These are phyloP conservation scores for Chernovozyma aurita DNA, from an alignment of 1,139 yeast genomes.

Conservation along the genomic window DNA sequence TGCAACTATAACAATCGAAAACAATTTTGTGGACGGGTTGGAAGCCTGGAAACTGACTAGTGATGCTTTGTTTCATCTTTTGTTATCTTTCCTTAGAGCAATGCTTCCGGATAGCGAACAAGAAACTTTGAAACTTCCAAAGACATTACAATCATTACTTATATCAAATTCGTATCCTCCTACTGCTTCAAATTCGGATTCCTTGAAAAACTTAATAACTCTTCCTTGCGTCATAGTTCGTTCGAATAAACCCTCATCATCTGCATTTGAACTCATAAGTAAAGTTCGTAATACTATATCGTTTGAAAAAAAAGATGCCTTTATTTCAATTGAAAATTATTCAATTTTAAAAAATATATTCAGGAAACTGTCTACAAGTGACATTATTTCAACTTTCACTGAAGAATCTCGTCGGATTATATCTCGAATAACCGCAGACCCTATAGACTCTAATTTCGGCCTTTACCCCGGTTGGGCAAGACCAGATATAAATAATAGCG, in stretches of 20 bases:
- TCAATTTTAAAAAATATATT: slow-evolving; percentile 70
- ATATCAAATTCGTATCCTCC: slow-evolving; percentile 67
- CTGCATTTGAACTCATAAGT: slow-evolving; percentile 39
- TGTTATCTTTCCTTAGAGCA: slow-evolving; percentile 73
- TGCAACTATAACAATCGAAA: slow-evolving; percentile 34
- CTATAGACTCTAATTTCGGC: slow-evolving; percentile 34
- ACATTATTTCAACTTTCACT: slow-evolving; percentile 62
- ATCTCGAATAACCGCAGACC: slow-evolving; percentile 48
- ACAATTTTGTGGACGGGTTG: slow-evolving; percentile 64
- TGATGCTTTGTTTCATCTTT: slow-evolving; percentile 79
- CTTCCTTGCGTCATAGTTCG: slow-evolving; percentile 62
- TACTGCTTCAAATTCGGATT: slow-evolving; percentile 29
- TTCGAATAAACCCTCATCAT: slow-evolving; percentile 56
- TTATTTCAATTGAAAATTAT: slow-evolving; percentile 74
- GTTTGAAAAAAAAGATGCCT: slow-evolving; percentile 66
- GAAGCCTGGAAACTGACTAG: slow-evolving; percentile 78
- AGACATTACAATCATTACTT: slow-evolving; percentile 56
- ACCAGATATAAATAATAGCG: slow-evolving; percentile 8
- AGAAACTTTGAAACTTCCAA: slow-evolving; percentile 56
- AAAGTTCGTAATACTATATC: slow-evolving; percentile 63
- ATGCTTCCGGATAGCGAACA: slow-evolving; percentile 67
- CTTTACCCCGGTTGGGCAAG: slow-evolving; percentile 45
- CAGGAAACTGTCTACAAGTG: slow-evolving; percentile 51
- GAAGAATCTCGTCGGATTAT: slow-evolving; percentile 70
- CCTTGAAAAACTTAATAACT: slow-evolving; percentile 35